These are phyloP conservation scores for Leishmania martiniquensis DNA, from an alignment of 208 protist species.

Conservation along the genomic window DNA sequence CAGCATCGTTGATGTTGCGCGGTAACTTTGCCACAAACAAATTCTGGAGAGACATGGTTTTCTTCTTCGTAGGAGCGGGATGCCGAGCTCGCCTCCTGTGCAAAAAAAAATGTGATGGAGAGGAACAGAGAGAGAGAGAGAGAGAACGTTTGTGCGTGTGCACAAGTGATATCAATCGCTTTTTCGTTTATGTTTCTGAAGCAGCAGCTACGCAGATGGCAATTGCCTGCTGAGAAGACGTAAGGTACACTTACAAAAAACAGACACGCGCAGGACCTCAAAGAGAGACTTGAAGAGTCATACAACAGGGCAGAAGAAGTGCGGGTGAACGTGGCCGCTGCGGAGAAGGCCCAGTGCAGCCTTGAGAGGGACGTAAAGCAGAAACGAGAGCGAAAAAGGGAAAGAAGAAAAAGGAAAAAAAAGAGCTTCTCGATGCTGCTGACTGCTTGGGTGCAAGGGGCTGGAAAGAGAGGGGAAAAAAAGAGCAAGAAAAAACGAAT, in stretches of 20 bases:
- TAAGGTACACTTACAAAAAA: background rate
- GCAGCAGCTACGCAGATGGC: background rate
- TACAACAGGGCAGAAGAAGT: too few species aligned
- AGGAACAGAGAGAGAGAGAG: background rate
- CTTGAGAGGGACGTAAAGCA: background rate
- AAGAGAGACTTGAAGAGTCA: too few species aligned
- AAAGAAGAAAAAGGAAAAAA: background rate
- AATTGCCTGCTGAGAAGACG: too few species aligned
- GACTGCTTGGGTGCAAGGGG: too few species aligned
- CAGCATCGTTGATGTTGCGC: slow-evolving; percentile 70
- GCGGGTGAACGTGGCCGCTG: background rate
- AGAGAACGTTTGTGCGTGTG: too few species aligned
- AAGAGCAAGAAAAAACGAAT: background rate
- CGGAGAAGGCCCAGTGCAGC: background rate
- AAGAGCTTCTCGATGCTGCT: too few species aligned
- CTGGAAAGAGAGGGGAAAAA: background rate
- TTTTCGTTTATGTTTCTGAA: background rate
- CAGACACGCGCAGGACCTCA: background rate
- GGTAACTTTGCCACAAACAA: slow-evolving; percentile 91
- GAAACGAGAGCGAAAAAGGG: background rate
- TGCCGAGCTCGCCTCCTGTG: background rate
- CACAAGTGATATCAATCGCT: background rate
- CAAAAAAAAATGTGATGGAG: background rate
- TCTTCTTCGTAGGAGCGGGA: too few species aligned
- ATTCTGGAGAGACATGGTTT: slow-evolving; percentile 46